These are phyloP conservation scores for Acanthamoeba sp. DNA, from an alignment of 208 protist genomes.

Conservation along the genomic window DNA sequence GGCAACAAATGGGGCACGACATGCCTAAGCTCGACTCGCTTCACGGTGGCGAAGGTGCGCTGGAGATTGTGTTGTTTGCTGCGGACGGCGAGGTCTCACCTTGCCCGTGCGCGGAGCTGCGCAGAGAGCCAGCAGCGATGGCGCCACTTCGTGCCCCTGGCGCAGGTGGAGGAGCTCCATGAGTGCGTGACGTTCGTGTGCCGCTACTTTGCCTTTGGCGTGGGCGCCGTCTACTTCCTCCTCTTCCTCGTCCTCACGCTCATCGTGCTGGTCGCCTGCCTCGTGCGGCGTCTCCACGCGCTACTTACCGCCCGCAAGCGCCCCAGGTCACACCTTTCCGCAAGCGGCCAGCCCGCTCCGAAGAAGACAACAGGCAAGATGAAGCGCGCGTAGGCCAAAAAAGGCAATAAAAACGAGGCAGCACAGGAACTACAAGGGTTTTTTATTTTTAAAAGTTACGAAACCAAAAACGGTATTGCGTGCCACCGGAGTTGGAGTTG, in stretches of 20 bases:
- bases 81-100: not conserved
- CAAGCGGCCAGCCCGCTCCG: too few species aligned
- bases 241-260: not conserved
- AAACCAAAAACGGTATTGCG: too few species aligned
- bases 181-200: conserved; percentile 36
- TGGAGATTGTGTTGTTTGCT: too few species aligned
- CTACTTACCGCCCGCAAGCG: too few species aligned
- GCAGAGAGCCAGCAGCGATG: not conserved
- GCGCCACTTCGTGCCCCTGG: conserved; percentile 11
- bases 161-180: conserved; percentile 1
- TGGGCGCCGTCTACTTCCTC: not conserved
- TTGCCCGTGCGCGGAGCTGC: not conserved
- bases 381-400: too few species aligned
- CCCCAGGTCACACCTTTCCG: too few species aligned
- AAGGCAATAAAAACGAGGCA: too few species aligned
- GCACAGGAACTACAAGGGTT: too few species aligned
- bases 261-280: not conserved
- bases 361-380: too few species aligned
- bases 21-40: not conserved
- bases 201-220: conserved; percentile 21
- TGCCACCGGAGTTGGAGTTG: too few species aligned
- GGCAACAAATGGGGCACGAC: not conserved
- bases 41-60: not conserved
- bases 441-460: too few species aligned
- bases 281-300: not conserved